Evolutionary conservation across 495 filamentous ascomycete species (phyloP), one percentile per base, ranked within the genome.

Genomic region (Glonium stellatum): DNA sequence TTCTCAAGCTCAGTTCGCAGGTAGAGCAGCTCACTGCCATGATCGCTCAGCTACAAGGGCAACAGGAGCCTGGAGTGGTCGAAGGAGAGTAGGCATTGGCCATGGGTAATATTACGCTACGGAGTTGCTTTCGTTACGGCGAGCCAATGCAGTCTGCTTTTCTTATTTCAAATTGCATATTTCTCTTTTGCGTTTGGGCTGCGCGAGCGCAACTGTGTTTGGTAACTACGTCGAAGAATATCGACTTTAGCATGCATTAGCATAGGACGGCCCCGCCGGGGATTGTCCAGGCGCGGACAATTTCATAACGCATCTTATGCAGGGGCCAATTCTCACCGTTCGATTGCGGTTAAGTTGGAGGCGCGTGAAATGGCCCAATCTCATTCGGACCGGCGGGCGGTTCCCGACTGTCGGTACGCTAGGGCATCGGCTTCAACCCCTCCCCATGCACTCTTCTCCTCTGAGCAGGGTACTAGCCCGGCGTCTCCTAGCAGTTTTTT

Each of bases 1-100:
- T 74, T 21, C 34, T 70, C 39, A 67, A 68, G 54, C 70, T 74
- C 54, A 67, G 60, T 25, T 19, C 58, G 9, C 72, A 70, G 57
- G 69, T 71, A 22, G 66, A 72, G 25, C 47, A 65, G 49, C 62
- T 74, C 27, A 66, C 61, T 23, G 61, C 62, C 12, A 56, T 70
- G 42, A 58, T 73, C 8, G 62, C 61, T 12, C 53, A 65, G 58
- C 62, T 70, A 25, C 68, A 67, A 50, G 54, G 56, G 50, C 57
- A 60, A 39, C 47, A 35, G 19, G 52, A 31, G 9, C 8, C 34
- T 19, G 25, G 9, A 18, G 15, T 5, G 1, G 34, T 46, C 18
- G 60, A 64, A 50, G 61, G 54, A 31, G 58, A 49, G 46, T 50
- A 23, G 64, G 60, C 54, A 31, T 22, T 51, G 39, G 13, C 39